Percentiles rank a stretch among this genome's conserved stretches.
Evolutionary conservation across 73 alveolate species (phyloP).

Genomic region (Diophrys appendiculata): DNA sequence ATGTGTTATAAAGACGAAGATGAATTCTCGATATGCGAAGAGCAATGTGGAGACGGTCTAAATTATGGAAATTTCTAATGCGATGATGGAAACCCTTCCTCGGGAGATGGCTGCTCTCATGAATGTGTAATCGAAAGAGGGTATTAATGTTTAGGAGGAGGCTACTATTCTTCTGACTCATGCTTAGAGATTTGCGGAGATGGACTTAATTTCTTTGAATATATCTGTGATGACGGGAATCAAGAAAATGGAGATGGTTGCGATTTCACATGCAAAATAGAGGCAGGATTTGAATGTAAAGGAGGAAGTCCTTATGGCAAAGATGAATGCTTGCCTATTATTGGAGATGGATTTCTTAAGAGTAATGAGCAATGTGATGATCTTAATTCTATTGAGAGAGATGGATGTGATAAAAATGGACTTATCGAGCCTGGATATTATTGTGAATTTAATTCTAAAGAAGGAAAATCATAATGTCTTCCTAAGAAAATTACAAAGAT

Average conservation of each 20-base stretch:
- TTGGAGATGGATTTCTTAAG: too few species aligned
- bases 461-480: too few species aligned
- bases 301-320: slow-evolving; percentile 44
- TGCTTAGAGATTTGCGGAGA: slow-evolving; percentile 26
- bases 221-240: slow-evolving; percentile 19
- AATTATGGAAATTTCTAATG: background rate
- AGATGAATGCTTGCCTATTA: too few species aligned
- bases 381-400: too few species aligned
- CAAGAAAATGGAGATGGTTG: slow-evolving; percentile 21
- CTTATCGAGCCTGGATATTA: too few species aligned
- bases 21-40: background rate
- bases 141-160: slow-evolving; percentile 15
- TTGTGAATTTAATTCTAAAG: too few species aligned
- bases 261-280: slow-evolving; percentile 10
- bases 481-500: too few species aligned
- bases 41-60: slow-evolving; percentile 5
- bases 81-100: slow-evolving; percentile 18
- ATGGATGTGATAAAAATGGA: too few species aligned
- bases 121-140: slow-evolving; percentile 12
- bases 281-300: slow-evolving; percentile 23
- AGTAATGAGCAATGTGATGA: too few species aligned
- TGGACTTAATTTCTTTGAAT: slow-evolving; percentile 4
- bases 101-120: slow-evolving; percentile 15
- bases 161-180: background rate
- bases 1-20: too few species aligned